These are phyloP conservation scores for Maudiozyma saulgeensis DNA, from an alignment of 805 yeast species.

Conservation along the genomic window DNA sequence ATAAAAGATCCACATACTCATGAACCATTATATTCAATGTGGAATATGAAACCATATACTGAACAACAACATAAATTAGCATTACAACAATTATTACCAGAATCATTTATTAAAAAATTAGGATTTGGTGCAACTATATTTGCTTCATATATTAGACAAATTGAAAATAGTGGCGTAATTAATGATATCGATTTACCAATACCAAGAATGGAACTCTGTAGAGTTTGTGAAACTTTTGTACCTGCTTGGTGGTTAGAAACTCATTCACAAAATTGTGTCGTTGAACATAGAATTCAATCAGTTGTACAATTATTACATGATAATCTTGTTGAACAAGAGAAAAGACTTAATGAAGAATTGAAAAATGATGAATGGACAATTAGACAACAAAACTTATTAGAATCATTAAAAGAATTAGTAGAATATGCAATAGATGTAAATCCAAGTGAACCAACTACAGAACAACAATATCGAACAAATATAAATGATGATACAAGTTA, in stretches of 20 bases:
- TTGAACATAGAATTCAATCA: constrained; percentile 77
- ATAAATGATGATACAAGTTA: constrained; percentile 51
- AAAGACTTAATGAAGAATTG: constrained; percentile 20
- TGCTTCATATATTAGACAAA: constrained; percentile 55
- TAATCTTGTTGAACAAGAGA: constrained; percentile 58
- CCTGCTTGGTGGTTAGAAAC: constrained; percentile 95
- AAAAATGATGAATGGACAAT: background rate
- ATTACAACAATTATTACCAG: constrained; percentile 38
- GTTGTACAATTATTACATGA: constrained; percentile 71
- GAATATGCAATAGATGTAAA: constrained; percentile 68
- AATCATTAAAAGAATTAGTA: constrained; percentile 43
- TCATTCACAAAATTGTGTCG: constrained; percentile 78
- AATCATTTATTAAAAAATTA: constrained; percentile 55
- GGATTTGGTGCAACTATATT: constrained; percentile 88
- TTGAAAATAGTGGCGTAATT: constrained; percentile 46
- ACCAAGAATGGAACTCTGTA: constrained; percentile 77
- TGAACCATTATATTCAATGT: constrained; percentile 69
- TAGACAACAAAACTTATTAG: constrained; percentile 4
- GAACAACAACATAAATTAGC: constrained; percentile 33
- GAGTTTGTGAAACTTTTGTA: constrained; percentile 84
- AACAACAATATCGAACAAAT: background rate
- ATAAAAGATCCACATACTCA: constrained; percentile 52
- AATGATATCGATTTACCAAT: constrained; percentile 60
- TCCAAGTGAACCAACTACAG: background rate
- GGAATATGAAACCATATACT: constrained; percentile 67